phyloP scores from a whole-genome alignment of 495 filamentous ascomycete genomes.

The Talaromyces ruber region DNA sequence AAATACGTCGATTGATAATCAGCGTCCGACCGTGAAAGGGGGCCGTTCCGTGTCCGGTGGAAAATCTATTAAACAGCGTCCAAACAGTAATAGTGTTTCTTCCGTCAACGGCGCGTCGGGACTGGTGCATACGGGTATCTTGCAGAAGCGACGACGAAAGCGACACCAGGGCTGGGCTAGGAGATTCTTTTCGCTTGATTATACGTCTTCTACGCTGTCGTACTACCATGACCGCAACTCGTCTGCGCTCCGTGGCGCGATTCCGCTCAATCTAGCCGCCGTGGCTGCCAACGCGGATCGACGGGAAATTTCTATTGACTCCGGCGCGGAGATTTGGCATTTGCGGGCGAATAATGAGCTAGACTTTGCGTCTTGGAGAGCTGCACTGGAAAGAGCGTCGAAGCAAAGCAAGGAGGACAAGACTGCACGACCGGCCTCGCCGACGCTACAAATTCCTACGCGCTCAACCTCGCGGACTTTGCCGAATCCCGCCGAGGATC shows the following conservation, averaged over 20 bases:
- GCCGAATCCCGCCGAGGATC: slow-evolving; percentile 50
- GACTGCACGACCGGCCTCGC: slow-evolving; percentile 11
- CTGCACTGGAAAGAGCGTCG: slow-evolving; percentile 73
- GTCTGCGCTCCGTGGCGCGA: slow-evolving; percentile 80
- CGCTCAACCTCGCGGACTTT: slow-evolving; percentile 9
- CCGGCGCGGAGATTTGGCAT: slow-evolving; percentile 95
- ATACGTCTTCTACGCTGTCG: slow-evolving; percentile 79
- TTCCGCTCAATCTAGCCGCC: slow-evolving; percentile 83
- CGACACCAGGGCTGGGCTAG: slow-evolving; percentile 87
- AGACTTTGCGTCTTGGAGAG: slow-evolving; percentile 82
- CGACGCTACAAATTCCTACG: slow-evolving; percentile 21
- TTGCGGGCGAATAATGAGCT: slow-evolving; percentile 70
- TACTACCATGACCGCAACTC: slow-evolving; percentile 94
- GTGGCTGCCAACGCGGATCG: slow-evolving; percentile 79
- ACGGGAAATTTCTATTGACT: slow-evolving; percentile 92
- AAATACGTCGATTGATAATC: slow-evolving; percentile 22
- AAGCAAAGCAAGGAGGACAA: slow-evolving; percentile 15
- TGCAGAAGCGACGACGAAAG: slow-evolving; percentile 87
- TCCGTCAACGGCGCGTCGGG: slow-evolving; percentile 8
- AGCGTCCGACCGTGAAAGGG: slow-evolving; percentile 13
- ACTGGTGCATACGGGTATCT: slow-evolving; percentile 60
- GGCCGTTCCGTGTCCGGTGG: slow-evolving; percentile 3
- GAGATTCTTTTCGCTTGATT: slow-evolving; percentile 92
- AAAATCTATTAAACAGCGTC: slow-evolving; percentile 8
- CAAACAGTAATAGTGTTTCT: slow-evolving; percentile 19